Conservation (phyloP, 2,329 filamentous ascomycete species). For the Bretziella fagacearum region DNA sequence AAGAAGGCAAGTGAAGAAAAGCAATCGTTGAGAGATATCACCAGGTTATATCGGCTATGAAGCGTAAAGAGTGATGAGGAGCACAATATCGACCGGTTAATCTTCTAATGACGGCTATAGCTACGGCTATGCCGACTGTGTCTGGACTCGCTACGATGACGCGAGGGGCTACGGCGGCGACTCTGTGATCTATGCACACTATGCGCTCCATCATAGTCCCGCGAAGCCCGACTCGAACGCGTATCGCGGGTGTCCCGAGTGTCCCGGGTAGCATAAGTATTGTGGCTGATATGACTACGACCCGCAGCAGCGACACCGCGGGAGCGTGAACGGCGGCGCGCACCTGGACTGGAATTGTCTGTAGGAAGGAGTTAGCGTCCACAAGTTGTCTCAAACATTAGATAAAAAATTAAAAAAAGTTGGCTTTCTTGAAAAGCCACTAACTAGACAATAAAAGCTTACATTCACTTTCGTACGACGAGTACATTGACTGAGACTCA, state of each 20-base stretch:
- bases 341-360: slow-evolving; percentile 32
- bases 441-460: slow-evolving; percentile 7
- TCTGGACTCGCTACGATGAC: background rate
- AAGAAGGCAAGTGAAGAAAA: no score
- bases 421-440: background rate
- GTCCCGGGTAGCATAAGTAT: slow-evolving; percentile 7
- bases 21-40: no score
- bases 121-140: slow-evolving; percentile 3
- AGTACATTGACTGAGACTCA: slow-evolving; percentile 6
- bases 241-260: slow-evolving; percentile 16
- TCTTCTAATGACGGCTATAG: slow-evolving; percentile 5
- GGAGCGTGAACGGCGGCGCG: slow-evolving; percentile 20
- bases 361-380: slow-evolving; percentile 12
- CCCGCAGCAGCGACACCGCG: background rate
- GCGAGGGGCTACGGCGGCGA: slow-evolving; percentile 4
- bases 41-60: no score
- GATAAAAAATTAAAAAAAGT: background rate
- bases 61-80: background rate
- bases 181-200: slow-evolving; percentile 10
- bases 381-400: slow-evolving; percentile 1
- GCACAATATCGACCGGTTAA: background rate
- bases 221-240: slow-evolving; percentile 19
- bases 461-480: slow-evolving; percentile 11
- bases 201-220: slow-evolving; percentile 12
- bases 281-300: slow-evolving; percentile 7